Evolutionary conservation across 139 green algal genomes (phyloP), one percentile per base, ranked within the genome.

Genomic region (Picochlorum sp.): DNA sequence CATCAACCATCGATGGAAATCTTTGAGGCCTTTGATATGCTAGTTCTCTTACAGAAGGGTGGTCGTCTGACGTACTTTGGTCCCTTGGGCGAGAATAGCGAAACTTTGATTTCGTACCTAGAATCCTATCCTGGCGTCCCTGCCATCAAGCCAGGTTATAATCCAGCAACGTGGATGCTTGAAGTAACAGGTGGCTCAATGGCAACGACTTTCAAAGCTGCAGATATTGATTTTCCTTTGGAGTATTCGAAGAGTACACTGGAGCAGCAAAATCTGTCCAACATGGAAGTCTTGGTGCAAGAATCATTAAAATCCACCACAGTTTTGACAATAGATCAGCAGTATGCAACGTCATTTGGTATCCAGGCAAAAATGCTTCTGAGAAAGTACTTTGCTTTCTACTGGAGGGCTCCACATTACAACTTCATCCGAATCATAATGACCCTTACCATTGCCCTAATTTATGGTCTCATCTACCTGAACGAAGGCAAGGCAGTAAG

Each of bases 1-100:
- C 90, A 96, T 72, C 90, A 97, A 71, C 90, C 90, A 18, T 75
- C 50, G 54, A 87, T 91, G 41, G 74, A 83, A 52, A 82, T 83
- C 18, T 83, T 83, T 45, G 73, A 89, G 67, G 49, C 72, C 9
- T 90, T 89, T 65, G 80, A 92, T 66, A 65, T 69, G 14, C 77
- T 97, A 62, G 71, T 77, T 46, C 59, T 78, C 38, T 46, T 77
- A 8, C 67, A 68, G 20, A 18, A 26, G 18, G 64, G 64, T 14
- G 62, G 71, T 18, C 61, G 75, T 47, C 61, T 82, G 26, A 88
- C 84, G 5, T 97, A 90, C 77, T 93, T 93, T 73, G 91, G 91
- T 0, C 63, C 74, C 2, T 68, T 96, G 58, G 91, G 89, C 18
- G 10, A 41, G 3, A 69, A 88, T 59, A 77, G 56, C 66, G 28